These are phyloP conservation scores for Aspergillus sojae DNA, from an alignment of 2,329 filamentous ascomycete species.

Conservation along the genomic window DNA sequence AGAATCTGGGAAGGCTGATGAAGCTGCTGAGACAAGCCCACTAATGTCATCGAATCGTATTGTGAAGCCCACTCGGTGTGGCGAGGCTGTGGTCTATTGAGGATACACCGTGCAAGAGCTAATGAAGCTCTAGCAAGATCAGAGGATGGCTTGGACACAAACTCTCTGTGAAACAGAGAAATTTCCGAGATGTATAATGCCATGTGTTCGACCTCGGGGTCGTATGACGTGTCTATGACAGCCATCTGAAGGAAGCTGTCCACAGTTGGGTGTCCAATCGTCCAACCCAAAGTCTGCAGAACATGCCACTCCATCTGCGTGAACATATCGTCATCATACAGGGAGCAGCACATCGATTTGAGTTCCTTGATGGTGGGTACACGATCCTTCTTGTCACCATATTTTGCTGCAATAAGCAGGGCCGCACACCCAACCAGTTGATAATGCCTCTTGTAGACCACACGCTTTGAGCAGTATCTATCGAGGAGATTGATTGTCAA, in stretches of 20 bases:
- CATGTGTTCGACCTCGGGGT: slow-evolving; percentile 92
- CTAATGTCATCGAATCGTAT: slow-evolving; percentile 56
- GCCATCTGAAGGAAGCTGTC: slow-evolving; percentile 91
- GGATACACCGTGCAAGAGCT: slow-evolving; percentile 81
- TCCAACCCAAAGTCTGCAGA: slow-evolving; percentile 94
- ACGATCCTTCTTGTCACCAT: slow-evolving; percentile 96
- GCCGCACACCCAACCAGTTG: slow-evolving; percentile 96
- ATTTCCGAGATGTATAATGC: slow-evolving; percentile 93
- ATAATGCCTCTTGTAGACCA: slow-evolving; percentile 99
- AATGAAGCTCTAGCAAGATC: slow-evolving; percentile 87
- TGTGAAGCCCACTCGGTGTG: slow-evolving; percentile 72
- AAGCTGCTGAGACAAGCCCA: slow-evolving; percentile 66
- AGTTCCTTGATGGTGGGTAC: slow-evolving; percentile 97
- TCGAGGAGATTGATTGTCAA: slow-evolving; percentile 95
- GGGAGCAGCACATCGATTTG: slow-evolving; percentile 98
- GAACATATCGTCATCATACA: slow-evolving; percentile 99
- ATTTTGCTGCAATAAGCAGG: slow-evolving; percentile 95
- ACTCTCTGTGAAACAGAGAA: slow-evolving; percentile 93
- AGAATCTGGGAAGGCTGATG: slow-evolving; percentile 69
- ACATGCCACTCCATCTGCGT: slow-evolving; percentile 99
- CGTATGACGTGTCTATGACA: slow-evolving; percentile 72
- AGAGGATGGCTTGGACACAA: slow-evolving; percentile 88
- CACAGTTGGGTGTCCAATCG: slow-evolving; percentile 91
- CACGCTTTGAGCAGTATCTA: slow-evolving; percentile 94
- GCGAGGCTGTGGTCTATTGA: slow-evolving; percentile 75